These are phyloP conservation scores for Corylus heterophylla DNA, from an alignment of 306 rosid genomes.

Conservation along the genomic window DNA sequence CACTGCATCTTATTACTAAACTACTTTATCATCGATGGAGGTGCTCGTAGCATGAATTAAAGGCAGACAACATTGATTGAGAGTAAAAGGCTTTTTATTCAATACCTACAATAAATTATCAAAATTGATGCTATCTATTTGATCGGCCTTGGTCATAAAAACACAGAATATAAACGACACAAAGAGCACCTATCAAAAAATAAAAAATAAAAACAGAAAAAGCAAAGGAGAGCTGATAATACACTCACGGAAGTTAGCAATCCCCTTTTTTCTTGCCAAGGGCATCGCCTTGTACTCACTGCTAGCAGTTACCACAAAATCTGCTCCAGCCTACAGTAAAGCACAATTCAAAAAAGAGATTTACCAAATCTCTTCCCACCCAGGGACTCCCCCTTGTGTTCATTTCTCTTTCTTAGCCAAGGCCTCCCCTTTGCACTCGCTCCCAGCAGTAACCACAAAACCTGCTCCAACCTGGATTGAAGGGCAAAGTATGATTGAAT, in stretches of 20 bases:
- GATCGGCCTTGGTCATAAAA: neutral
- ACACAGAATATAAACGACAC: neutral
- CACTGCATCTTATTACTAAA: neutral
- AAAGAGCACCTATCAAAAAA: neutral
- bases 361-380: conserved; percentile 4
- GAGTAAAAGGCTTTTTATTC: neutral
- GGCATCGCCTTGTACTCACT: conserved; percentile 20
- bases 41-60: neutral
- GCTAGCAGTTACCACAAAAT: conserved; percentile 36
- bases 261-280: conserved; percentile 25
- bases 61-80: neutral
- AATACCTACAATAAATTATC: neutral
- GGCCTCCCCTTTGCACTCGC: conserved; percentile 90
- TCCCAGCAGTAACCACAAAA: conserved; percentile 84
- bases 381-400: conserved; percentile 14
- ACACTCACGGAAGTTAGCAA: conserved; percentile 13
- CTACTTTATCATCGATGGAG: neutral
- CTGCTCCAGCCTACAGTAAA: conserved; percentile 34
- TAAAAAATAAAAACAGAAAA: neutral
- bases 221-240: neutral
- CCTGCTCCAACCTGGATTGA: conserved; percentile 82
- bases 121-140: conserved; percentile 4
- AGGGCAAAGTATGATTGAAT: conserved; percentile 12
- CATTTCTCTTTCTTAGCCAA: conserved; percentile 82
- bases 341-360: conserved; percentile 9